A percentile compares a stretch with the other conserved stretches of the same genome.
Evolutionary conservation across 306 rosid genomes (phyloP).

Genomic region (Sechiopsis laciniata): DNA sequence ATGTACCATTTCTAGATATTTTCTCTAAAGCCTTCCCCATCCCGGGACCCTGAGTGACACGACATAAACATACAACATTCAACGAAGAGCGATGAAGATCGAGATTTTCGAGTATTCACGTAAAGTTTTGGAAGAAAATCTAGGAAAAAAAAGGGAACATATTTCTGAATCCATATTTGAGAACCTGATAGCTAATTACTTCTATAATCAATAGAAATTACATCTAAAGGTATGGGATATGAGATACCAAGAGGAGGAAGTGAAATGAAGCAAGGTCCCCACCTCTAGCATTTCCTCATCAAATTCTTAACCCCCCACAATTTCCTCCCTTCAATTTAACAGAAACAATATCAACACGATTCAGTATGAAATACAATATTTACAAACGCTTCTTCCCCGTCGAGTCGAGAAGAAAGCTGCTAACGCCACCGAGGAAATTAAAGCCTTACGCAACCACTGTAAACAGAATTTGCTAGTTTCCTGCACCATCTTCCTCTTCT

Average conservation of each 20-base stretch:
- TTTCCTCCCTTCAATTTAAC: conserved; percentile 16
- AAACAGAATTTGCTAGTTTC: conserved; percentile 10
- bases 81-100: neutral
- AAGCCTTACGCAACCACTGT: neutral
- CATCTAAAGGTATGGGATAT: conserved; percentile 6
- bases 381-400: neutral
- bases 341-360: conserved; percentile 18
- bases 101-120: neutral
- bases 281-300: neutral
- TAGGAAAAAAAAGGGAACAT: neutral
- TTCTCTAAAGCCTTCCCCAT: neutral
- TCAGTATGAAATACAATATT: conserved; percentile 14
- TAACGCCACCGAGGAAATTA: neutral
- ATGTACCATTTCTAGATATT: neutral
- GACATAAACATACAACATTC: too few species aligned
- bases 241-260: conserved; percentile 4
- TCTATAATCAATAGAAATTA: neutral
- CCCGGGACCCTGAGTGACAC: neutral
- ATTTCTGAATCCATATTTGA: neutral
- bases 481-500: conserved; percentile 26
- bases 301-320: neutral
- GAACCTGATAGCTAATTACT: conserved; percentile 4
- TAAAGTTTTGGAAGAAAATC: too few species aligned
- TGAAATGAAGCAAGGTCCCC: neutral
- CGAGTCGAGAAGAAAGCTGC: conserved; percentile 2